Percentiles rank a stretch among this genome's conserved stretches.
Conservation (phyloP, 306 rosid genomes). For the Rosa rugosa region DNA sequence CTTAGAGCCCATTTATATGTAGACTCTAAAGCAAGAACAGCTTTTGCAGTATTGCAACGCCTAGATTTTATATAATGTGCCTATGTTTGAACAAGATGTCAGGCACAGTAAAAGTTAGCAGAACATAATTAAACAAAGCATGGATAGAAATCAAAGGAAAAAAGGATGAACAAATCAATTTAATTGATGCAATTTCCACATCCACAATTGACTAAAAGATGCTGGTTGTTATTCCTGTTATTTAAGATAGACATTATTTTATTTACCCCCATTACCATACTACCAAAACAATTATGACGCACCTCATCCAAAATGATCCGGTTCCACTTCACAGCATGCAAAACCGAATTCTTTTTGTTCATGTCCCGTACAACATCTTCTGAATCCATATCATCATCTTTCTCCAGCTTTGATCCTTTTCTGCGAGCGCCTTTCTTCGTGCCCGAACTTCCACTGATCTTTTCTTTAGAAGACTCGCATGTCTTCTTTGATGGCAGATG, state of each 20-base stretch:
- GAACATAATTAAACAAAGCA: background rate
- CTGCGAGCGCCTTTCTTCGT: conserved; percentile 11
- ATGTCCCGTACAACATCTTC: conserved; percentile 8
- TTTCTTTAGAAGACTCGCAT: conserved; percentile 24
- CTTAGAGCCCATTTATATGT: conserved; percentile 89
- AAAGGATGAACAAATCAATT: background rate
- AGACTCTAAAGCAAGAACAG: conserved; percentile 80
- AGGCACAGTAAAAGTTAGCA: background rate
- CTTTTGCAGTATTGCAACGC: conserved; percentile 72
- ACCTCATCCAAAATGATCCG: conserved; percentile 95
- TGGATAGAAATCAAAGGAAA: background rate
- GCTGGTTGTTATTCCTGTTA: background rate
- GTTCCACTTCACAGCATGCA: conserved; percentile 79
- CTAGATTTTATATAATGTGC: conserved; percentile 81
- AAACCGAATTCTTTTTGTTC: conserved; percentile 39
- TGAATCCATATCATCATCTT: conserved; percentile 30
- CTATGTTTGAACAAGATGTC: conserved; percentile 28
- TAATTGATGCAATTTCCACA: background rate
- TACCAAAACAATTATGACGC: conserved; percentile 19
- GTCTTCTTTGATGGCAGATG: conserved; percentile 23
- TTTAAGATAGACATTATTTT: background rate
- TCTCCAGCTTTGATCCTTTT: conserved; percentile 16
- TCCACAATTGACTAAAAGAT: background rate
- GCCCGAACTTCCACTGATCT: conserved; percentile 12
- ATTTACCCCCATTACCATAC: background rate